phyloP scores from a whole-genome alignment of 1,284 basidiomycete species.

The Schizopora paradoxa region DNA sequence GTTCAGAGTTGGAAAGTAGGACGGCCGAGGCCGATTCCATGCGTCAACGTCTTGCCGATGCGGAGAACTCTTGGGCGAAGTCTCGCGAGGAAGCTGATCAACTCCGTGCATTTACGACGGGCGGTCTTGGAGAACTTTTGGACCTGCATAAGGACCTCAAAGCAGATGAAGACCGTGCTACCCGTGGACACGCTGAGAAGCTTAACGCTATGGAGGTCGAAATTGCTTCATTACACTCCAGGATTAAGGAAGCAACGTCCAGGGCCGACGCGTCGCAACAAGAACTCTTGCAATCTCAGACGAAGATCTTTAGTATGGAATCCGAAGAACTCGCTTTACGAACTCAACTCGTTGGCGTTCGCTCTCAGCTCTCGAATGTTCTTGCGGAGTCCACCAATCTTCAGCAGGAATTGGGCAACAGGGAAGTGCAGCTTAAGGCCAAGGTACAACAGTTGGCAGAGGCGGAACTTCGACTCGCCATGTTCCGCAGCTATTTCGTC shows the following conservation, averaged over 20 bases:
- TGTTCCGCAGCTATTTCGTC: slow-evolving; percentile 82
- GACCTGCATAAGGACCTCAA: slow-evolving; percentile 78
- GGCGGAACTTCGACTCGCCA: slow-evolving; percentile 68
- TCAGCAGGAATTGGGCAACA: slow-evolving; percentile 62
- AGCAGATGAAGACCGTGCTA: slow-evolving; percentile 71
- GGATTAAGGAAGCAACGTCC: slow-evolving; percentile 74
- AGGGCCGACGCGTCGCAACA: slow-evolving; percentile 65
- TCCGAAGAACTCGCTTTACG: slow-evolving; percentile 65
- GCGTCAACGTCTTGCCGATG: slow-evolving; percentile 59
- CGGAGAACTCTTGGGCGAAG: slow-evolving; percentile 83
- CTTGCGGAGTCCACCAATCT: slow-evolving; percentile 70
- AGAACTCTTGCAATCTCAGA: slow-evolving; percentile 69
- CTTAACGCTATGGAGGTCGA: slow-evolving; percentile 78
- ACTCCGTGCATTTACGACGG: slow-evolving; percentile 77
- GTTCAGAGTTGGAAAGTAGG: slow-evolving; percentile 72
- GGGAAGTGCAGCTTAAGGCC: slow-evolving; percentile 67
- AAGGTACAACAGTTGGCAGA: slow-evolving; percentile 69
- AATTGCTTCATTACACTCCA: slow-evolving; percentile 62
- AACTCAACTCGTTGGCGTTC: slow-evolving; percentile 74
- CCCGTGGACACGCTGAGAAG: slow-evolving; percentile 75
- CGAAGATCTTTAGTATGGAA: slow-evolving; percentile 62
- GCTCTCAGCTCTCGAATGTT: slow-evolving; percentile 70
- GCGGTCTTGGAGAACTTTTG: slow-evolving; percentile 78
- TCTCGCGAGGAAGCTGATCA: slow-evolving; percentile 88
- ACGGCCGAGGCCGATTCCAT: slow-evolving; percentile 70